phyloP scores from a whole-genome alignment of 108 stramenopile genomes.

The Skeletonema costatum region DNA sequence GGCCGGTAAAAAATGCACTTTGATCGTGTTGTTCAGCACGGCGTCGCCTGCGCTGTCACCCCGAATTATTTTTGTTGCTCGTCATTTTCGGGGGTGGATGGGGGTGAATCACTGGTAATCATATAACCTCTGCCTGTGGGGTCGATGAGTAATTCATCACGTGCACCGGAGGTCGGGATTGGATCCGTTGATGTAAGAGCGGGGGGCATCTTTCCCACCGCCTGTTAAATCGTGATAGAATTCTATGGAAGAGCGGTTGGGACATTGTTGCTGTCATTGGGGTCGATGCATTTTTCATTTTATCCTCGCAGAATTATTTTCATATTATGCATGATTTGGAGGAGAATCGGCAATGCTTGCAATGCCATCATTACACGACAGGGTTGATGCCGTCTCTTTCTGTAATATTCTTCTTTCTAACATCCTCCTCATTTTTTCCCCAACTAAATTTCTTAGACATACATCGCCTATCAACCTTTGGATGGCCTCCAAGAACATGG shows the following conservation, averaged over 20 bases:
- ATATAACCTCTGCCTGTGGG: background rate
- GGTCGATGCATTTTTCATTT: background rate
- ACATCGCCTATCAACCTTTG: slow-evolving; percentile 67
- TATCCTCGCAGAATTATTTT: background rate
- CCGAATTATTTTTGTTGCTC: slow-evolving; percentile 4
- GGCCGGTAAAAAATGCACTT: background rate
- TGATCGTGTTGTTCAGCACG: background rate
- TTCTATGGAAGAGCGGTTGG: background rate
- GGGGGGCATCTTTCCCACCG: background rate
- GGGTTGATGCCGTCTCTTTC: background rate
- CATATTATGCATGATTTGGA: background rate
- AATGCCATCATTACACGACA: background rate
- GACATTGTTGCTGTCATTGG: background rate
- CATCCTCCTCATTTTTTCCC: slow-evolving; percentile 3
- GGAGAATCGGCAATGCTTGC: background rate
- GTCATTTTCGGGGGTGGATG: background rate
- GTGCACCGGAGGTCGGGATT: background rate
- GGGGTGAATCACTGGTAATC: background rate
- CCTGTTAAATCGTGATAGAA: background rate
- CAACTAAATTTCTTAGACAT: slow-evolving; percentile 34
- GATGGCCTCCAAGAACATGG: slow-evolving; percentile 94
- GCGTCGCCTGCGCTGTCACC: background rate
- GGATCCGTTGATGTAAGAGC: background rate
- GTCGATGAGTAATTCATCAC: background rate
- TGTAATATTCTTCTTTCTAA: background rate